Evolutionary conservation across 2,329 filamentous ascomycete species (phyloP).

Genomic region (Verticillium isaacii): DNA sequence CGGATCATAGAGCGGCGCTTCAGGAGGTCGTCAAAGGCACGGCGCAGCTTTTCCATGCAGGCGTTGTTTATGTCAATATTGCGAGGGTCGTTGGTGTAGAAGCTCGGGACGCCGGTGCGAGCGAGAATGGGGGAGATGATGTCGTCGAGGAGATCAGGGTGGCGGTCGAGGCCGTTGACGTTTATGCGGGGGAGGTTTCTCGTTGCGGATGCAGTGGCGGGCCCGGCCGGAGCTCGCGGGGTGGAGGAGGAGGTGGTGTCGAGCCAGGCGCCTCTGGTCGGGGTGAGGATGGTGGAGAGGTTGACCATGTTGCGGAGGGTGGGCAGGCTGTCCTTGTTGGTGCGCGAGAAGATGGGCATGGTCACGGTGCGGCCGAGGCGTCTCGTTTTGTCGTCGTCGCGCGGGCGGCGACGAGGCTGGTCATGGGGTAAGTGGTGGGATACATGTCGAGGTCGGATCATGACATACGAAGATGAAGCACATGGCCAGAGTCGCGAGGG

Average conservation of each 20-base stretch:
- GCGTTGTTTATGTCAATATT: constrained; percentile 40
- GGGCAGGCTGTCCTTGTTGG: constrained; percentile 22
- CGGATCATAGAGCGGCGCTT: constrained; percentile 23
- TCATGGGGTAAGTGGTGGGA: not conserved
- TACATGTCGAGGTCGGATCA: not conserved
- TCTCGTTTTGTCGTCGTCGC: not conserved
- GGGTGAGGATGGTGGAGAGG: constrained; percentile 24
- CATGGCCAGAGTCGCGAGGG: not conserved
- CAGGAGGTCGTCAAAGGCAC: constrained; percentile 41
- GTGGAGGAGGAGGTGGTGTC: not conserved
- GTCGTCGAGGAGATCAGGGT: constrained; percentile 7
- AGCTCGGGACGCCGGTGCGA: constrained; percentile 4
- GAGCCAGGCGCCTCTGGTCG: constrained; percentile 19
- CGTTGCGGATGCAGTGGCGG: constrained; percentile 17
- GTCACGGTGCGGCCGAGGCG: constrained; percentile 24
- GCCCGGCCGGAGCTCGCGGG: not conserved
- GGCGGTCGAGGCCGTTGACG: constrained; percentile 12
- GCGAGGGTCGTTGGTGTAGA: constrained; percentile 7
- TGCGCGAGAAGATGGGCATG: constrained; percentile 33
- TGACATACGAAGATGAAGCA: constrained; percentile 16
- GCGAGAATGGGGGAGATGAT: constrained; percentile 6
- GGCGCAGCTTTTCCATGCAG: constrained; percentile 42
- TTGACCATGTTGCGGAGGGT: constrained; percentile 27
- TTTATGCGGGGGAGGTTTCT: constrained; percentile 10
- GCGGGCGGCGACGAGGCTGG: constrained; percentile 10